A percentile compares a stretch with the other conserved stretches of the same genome.
Conservation (phyloP, 768 basidiomycete species). For the Tulasnella sp. region DNA sequence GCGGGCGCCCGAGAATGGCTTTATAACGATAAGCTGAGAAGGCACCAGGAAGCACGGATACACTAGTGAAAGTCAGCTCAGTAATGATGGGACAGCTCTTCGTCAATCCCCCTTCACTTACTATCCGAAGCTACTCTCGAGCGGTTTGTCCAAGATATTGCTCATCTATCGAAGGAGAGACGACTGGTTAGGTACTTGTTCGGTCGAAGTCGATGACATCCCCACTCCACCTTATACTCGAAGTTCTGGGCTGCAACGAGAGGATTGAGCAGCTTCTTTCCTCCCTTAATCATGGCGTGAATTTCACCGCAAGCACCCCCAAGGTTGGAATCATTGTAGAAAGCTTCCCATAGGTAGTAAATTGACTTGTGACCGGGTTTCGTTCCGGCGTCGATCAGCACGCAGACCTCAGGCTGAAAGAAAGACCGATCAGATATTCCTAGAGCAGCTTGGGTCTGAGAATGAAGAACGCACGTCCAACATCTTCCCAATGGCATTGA, state of each 20-base stretch:
- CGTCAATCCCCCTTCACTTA: constrained; percentile 11
- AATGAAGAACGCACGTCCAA: constrained; percentile 53
- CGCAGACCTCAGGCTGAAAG: constrained; percentile 79
- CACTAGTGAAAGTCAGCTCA: constrained; percentile 38
- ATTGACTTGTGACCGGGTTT: constrained; percentile 96
- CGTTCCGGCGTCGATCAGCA: constrained; percentile 91
- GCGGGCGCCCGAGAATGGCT: constrained; percentile 82
- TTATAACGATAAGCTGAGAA: constrained; percentile 95
- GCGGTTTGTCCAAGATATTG: constrained; percentile 92
- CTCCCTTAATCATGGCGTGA: constrained; percentile 93
- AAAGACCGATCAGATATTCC: constrained; percentile 23
- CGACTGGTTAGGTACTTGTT: no score
- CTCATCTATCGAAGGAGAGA: constrained; percentile 60
- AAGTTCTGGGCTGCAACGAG: constrained; percentile 90
- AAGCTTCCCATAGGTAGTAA: constrained; percentile 92
- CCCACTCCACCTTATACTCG: constrained; percentile 62
- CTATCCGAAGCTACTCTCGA: constrained; percentile 94
- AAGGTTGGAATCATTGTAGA: constrained; percentile 72
- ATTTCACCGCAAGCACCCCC: constrained; percentile 94
- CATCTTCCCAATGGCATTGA: constrained; percentile 86
- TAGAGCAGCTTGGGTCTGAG: neutral
- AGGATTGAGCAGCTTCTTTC: constrained; percentile 86
- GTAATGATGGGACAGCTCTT: neutral
- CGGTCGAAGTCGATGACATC: neutral
- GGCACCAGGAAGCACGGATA: constrained; percentile 91